Evolutionary conservation across 2,329 filamentous ascomycete species (phyloP), one percentile per base, ranked within the genome.

Genomic region (Fusarium penzigii): DNA sequence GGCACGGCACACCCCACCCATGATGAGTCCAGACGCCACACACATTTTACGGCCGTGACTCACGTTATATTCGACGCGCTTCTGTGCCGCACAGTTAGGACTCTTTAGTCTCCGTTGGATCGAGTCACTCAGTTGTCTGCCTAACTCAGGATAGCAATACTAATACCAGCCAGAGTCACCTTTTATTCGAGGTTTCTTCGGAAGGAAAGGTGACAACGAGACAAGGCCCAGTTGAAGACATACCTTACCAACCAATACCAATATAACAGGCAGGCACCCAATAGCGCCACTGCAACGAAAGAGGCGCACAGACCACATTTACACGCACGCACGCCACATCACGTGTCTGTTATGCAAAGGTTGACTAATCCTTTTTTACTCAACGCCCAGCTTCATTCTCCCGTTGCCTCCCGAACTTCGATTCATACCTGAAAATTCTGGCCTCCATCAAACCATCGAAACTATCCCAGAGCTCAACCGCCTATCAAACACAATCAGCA

Each of bases 341-440:
- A 70, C 68, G 68, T 70, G 67, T 9, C 0, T 2, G 1, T 14
- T 1, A 6, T 25, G 20, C 20, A 25, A 25, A 4, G 4, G 29
- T 57, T 68, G 64, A 70, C 68, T 70, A 69, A 70, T 66, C 51
- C 48, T 41, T 34, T 14, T 46, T 42, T 44, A 53, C 52, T 55
- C 59, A 57, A 54, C 63, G 55, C 53, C 61, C 53, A 51, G 49
- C 57, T 51, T 54, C 48, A 17, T 40, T 45, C 49, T 53, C 20
- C 61, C 61, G 58, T 65, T 53, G 58, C 54, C 58, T 65, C 58
- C 63, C 63, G 63, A 53, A 53, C 51, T 56, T 40, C 3, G 7
- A 50, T 67, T 68, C 62, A 65, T 59, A 69, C 69, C 69, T 63
- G 64, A 70, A 59, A 70, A 68, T 68, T 70, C 68, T 71, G 69